phyloP scores from a whole-genome alignment of 2,329 filamentous ascomycete species.

The Sphaerulina musiva region DNA sequence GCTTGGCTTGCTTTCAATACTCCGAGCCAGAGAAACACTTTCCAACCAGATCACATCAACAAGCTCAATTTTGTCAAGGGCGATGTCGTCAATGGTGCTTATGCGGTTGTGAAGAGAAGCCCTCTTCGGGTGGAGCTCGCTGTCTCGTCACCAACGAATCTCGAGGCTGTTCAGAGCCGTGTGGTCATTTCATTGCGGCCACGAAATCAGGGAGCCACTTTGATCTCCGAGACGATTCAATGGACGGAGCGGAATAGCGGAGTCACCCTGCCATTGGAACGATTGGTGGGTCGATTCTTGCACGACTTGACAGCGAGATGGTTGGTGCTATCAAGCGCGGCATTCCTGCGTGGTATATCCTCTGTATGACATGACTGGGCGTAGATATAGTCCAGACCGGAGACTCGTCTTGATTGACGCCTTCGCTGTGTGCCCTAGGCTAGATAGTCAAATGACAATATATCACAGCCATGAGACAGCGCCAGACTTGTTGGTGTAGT shows the following conservation, averaged over 20 bases:
- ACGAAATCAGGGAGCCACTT: conserved; percentile 17
- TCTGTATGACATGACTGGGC: background rate
- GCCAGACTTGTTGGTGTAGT: background rate
- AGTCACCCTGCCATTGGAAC: conserved; percentile 16
- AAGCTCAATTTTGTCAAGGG: conserved; percentile 18
- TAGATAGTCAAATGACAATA: background rate
- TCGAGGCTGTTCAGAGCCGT: conserved; percentile 11
- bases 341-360: conserved; percentile 9
- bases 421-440: background rate
- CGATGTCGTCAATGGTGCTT: conserved; percentile 22
- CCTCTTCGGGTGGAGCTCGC: conserved; percentile 16
- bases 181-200: conserved; percentile 17
- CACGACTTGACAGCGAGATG: conserved; percentile 16
- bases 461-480: background rate
- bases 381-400: background rate
- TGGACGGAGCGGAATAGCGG: conserved; percentile 19
- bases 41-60: conserved; percentile 18
- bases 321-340: conserved; percentile 13
- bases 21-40: conserved; percentile 13
- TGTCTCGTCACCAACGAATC: background rate
- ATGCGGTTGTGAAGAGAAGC: conserved; percentile 19
- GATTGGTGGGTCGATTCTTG: conserved; percentile 16
- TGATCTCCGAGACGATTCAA: conserved; percentile 22
- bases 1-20: conserved; percentile 13
- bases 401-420: background rate